phyloP scores from a whole-genome alignment of 768 basidiomycete genomes.

The Boletus coccyginus region DNA sequence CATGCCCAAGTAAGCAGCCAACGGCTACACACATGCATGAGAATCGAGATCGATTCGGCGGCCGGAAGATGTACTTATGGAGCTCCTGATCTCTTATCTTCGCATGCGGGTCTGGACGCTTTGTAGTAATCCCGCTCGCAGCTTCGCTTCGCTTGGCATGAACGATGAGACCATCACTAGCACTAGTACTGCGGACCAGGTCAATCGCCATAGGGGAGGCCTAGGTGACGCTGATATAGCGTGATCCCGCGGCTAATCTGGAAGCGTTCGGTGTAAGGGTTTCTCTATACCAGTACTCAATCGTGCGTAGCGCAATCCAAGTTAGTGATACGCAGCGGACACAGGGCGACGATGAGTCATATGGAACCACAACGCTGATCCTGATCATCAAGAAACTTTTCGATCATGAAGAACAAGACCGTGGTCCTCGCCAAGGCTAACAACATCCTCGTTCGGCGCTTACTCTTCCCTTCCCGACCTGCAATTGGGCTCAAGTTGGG shows the following conservation, averaged over 20 bases:
- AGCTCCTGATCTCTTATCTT: no score
- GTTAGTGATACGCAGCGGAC: not conserved
- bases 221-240: constrained; percentile 11
- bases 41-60: no score
- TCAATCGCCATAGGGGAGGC: constrained; percentile 59
- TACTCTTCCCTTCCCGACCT: constrained; percentile 50
- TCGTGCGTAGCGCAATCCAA: constrained; percentile 30
- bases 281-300: constrained; percentile 44
- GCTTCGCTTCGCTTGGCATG: no score
- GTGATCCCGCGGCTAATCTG: constrained; percentile 2
- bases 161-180: no score
- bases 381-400: constrained; percentile 47
- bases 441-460: no score
- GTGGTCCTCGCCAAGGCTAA: constrained; percentile 50
- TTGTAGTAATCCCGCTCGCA: no score
- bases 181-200: constrained; percentile 32
- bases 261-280: constrained; percentile 33
- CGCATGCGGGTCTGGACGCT: no score
- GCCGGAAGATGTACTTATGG: no score
- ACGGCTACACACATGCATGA: no score
- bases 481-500: constrained; percentile 59
- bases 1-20: no score
- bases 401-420: constrained; percentile 58
- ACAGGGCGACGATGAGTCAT: constrained; percentile 47
- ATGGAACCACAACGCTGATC: not conserved